phyloP scores from a whole-genome alignment of 148 eudicot species.

The Vaccinium darrowii region DNA sequence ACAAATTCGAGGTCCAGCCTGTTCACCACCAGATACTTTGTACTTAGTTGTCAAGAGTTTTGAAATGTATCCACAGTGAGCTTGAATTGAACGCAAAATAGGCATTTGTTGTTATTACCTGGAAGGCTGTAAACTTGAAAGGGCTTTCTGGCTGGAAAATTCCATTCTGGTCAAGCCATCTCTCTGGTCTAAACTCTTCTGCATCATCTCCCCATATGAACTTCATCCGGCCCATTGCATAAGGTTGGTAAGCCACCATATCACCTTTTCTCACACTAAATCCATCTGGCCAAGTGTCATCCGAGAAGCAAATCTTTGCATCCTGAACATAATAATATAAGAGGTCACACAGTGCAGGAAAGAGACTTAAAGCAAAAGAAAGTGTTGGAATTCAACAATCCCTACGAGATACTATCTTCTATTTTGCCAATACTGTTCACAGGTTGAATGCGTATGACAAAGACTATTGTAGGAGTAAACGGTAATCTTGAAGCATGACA shows the following conservation, averaged over 20 bases:
- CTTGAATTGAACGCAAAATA: too few relatives aligned
- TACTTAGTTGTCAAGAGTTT: too few relatives aligned
- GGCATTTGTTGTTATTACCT: too few relatives aligned
- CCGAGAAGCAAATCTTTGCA: conserved; percentile 58
- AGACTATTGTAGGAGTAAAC: neutral
- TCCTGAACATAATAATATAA: conserved; percentile 32
- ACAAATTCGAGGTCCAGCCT: too few relatives aligned
- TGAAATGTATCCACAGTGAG: too few relatives aligned
- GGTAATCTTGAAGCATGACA: neutral
- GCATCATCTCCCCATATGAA: too few relatives aligned
- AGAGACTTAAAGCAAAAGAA: neutral
- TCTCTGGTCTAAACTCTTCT: too few relatives aligned
- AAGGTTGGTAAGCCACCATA: conserved; percentile 16
- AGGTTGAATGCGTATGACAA: neutral
- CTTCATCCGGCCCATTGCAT: too few relatives aligned
- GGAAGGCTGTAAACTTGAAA: too few relatives aligned
- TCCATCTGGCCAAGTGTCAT: conserved; percentile 82
- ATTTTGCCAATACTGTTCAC: neutral
- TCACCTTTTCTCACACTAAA: conserved; percentile 72
- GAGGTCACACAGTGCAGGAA: neutral
- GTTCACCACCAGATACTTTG: too few relatives aligned
- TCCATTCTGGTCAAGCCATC: too few relatives aligned
- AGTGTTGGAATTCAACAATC: neutral
- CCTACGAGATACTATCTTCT: neutral
- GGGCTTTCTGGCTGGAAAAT: too few relatives aligned